These are phyloP conservation scores for Penicillium maclennaniae DNA, from an alignment of 495 filamentous ascomycete genomes.

Conservation along the genomic window DNA sequence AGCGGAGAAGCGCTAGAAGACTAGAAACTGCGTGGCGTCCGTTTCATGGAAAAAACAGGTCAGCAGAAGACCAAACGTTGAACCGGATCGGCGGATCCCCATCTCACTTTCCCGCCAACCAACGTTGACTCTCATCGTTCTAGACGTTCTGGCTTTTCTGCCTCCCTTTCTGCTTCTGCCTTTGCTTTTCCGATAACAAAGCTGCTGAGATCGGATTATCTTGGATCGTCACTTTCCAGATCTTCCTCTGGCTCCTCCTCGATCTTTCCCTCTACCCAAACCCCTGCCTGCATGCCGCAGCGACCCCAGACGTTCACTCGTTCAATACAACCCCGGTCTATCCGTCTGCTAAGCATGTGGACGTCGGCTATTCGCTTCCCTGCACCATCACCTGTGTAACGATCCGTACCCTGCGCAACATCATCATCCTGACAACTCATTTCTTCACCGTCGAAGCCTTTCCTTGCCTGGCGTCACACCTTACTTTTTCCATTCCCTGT, in stretches of 20 bases:
- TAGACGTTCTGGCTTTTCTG: constrained; percentile 32
- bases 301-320: constrained; percentile 9
- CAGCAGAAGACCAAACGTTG: constrained; percentile 24
- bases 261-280: constrained; percentile 1
- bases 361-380: constrained; percentile 37
- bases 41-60: constrained; percentile 14
- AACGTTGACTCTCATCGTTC: constrained; percentile 26
- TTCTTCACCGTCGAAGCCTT: constrained; percentile 19
- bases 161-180: constrained; percentile 8
- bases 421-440: constrained; percentile 10
- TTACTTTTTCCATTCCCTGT: constrained; percentile 25
- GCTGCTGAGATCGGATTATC: neutral
- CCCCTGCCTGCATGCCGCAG: constrained; percentile 16
- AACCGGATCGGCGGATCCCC: constrained; percentile 29
- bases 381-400: constrained; percentile 36
- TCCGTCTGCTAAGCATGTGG: constrained; percentile 38
- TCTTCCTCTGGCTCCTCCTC: constrained; percentile 13
- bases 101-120: constrained; percentile 24
- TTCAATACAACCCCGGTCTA: constrained; percentile 8
- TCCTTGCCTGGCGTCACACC: constrained; percentile 20
- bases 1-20: constrained; percentile 17
- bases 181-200: constrained; percentile 19
- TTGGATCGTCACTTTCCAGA: neutral
- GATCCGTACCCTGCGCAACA: constrained; percentile 32
- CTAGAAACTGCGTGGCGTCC: neutral